phyloP scores from a whole-genome alignment of 2,329 filamentous ascomycete genomes.

The Aspergillus costaricaensis region DNA sequence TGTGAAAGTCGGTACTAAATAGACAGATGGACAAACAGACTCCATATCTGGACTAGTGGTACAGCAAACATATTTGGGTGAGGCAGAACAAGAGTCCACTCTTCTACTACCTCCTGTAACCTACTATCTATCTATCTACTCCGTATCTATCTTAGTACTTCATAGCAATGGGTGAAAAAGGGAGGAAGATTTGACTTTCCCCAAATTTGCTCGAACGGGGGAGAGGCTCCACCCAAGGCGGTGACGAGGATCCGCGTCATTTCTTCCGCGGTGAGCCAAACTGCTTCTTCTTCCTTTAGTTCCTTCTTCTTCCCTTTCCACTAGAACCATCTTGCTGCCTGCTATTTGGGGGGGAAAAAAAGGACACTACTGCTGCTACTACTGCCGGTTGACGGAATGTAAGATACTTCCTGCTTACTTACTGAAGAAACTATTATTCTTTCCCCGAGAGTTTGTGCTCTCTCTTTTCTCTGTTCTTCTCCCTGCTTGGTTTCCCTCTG shows the following conservation, averaged over 20 bases:
- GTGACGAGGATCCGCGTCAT: conserved; percentile 28
- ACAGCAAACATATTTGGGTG: neutral
- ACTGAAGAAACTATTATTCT: neutral
- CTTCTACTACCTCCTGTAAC: too few relatives aligned
- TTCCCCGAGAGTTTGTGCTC: too few relatives aligned
- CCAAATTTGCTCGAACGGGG: neutral
- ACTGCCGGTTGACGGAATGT: neutral
- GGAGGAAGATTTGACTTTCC: neutral
- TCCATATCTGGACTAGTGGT: too few relatives aligned
- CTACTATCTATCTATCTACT: too few relatives aligned
- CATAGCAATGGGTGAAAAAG: too few relatives aligned
- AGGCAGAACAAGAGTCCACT: neutral
- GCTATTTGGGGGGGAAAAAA: too few relatives aligned
- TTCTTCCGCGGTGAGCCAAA: conserved; percentile 16
- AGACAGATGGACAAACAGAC: too few relatives aligned
- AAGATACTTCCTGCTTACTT: neutral
- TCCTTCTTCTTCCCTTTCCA: neutral
- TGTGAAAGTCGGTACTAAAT: neutral
- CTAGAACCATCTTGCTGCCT: conserved; percentile 6
- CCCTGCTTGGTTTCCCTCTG: neutral
- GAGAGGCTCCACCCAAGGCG: conserved; percentile 18
- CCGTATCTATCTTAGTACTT: too few relatives aligned
- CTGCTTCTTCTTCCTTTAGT: conserved; percentile 13
- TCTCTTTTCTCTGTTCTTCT: too few relatives aligned
- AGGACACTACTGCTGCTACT: neutral